Conservation (phyloP, 352 stramenopile species). For the Phytophthora syringae region DNA sequence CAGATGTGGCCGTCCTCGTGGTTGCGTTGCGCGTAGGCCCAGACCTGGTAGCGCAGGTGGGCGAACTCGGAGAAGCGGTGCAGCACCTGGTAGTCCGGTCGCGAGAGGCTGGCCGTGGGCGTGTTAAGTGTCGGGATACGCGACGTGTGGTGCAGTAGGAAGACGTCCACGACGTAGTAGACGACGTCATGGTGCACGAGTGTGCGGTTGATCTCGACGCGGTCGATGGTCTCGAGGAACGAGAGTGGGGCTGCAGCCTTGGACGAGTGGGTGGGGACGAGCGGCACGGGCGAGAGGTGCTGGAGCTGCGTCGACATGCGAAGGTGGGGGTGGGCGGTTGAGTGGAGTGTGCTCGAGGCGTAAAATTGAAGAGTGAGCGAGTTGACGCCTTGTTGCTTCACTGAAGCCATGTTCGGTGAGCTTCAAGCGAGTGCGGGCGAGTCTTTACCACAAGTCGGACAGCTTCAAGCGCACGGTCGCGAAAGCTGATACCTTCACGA, state of each 20-base stretch:
- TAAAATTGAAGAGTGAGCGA: slow-evolving; percentile 16
- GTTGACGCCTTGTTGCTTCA: not conserved
- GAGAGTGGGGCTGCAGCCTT: slow-evolving; percentile 36
- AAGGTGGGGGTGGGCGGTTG: slow-evolving; percentile 7
- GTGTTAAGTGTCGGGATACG: slow-evolving; percentile 62
- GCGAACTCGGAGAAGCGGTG: slow-evolving; percentile 57
- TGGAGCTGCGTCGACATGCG: slow-evolving; percentile 50
- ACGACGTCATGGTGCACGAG: slow-evolving; percentile 46
- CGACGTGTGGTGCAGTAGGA: slow-evolving; percentile 57
- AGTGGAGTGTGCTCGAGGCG: slow-evolving; percentile 2
- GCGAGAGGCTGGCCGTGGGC: slow-evolving; percentile 25
- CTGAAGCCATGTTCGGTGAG: slow-evolving; percentile 26
- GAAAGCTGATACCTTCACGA: not conserved
- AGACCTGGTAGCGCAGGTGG: slow-evolving; percentile 49
- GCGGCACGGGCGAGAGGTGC: slow-evolving; percentile 67
- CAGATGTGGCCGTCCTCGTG: slow-evolving; percentile 43
- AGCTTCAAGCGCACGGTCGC: not conserved
- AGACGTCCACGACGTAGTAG: slow-evolving; percentile 64
- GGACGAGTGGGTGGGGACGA: slow-evolving; percentile 37
- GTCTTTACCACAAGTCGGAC: not conserved
- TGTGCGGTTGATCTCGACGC: slow-evolving; percentile 48
- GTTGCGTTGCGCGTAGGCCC: slow-evolving; percentile 46
- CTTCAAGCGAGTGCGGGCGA: slow-evolving; percentile 14
- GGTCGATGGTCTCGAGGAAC: slow-evolving; percentile 52
- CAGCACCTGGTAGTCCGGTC: slow-evolving; percentile 51